phyloP scores from a whole-genome alignment of 371 early-diverging fungal genomes.

The Actinomucor elegans region DNA sequence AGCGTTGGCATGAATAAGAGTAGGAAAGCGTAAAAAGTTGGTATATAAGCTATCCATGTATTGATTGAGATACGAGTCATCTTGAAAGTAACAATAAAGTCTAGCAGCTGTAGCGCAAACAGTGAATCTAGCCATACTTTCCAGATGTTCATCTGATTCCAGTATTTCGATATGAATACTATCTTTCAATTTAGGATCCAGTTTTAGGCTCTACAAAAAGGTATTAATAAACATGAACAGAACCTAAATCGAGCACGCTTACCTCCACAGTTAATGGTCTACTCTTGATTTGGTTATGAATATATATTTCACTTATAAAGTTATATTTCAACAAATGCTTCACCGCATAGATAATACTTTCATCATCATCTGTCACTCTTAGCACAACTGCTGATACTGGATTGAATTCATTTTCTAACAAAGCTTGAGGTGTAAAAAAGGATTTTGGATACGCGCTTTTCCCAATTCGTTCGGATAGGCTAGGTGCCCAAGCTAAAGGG shows the following conservation, averaged over 20 bases:
- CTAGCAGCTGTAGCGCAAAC: conserved; percentile 60
- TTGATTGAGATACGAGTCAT: conserved; percentile 55
- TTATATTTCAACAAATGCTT: conserved; percentile 53
- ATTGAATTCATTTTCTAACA: conserved; percentile 36
- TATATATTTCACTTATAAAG: conserved; percentile 57
- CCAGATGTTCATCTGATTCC: conserved; percentile 49
- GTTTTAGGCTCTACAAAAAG: conserved; percentile 4
- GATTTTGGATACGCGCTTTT: conserved; percentile 38
- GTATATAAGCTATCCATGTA: conserved; percentile 63
- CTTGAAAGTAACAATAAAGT: conserved; percentile 64
- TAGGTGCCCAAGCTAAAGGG: conserved; percentile 23
- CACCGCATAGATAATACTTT: conserved; percentile 42
- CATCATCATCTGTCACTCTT: conserved; percentile 45
- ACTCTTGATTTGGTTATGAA: conserved; percentile 49
- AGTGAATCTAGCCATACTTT: conserved; percentile 60
- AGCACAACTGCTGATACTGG: conserved; percentile 59
- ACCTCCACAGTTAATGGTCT: conserved; percentile 28
- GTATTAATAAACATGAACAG: neutral
- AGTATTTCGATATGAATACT: conserved; percentile 36
- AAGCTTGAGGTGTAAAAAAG: conserved; percentile 36
- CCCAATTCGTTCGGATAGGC: conserved; percentile 8
- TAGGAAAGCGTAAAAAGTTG: conserved; percentile 59
- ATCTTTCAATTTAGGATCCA: conserved; percentile 1
- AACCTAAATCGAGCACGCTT: neutral
- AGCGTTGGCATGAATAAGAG: conserved; percentile 59